Base-by-base conservation (phyloP, 805 yeast genomes). In the Komagataella populi region DNA sequence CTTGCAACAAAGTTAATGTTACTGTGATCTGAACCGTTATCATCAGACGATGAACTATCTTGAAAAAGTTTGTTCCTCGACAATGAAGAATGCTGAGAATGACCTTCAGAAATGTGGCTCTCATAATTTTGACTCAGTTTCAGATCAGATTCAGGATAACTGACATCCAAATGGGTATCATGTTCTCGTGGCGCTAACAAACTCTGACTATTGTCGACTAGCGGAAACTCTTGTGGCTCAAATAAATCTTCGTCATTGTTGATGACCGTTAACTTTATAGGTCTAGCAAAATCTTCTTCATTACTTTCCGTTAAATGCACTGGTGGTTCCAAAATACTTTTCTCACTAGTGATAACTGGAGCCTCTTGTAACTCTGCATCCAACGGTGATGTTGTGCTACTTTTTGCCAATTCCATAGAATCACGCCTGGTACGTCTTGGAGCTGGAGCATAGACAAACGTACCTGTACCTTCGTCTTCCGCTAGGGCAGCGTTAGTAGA, bases 1-100 rank as follows among this genome's bases (percentile, higher is more conserved):
- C 63, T 60, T 2, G 69, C 71, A 6, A 60, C 62, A 52, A 69
- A 69, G 47, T 63, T 63, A 18, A 69, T 50, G 5, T 56, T 61
- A 2, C 59, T 68, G 48, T 59, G 58, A 1, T 53, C 62, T 5
- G 39, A 30, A 12, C 14, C 39, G 14, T 30, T 30, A 8, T 30
- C 39, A 10, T 30, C 39, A 30, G 39, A 30, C 4, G 39, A 30
- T 10, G 39, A 30, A 10, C 12, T 30, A 30, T 30, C 39, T 30
- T 30, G 14, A 30, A 30, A 30, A 30, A 30, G 39, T 14, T 30
- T 30, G 39, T 30, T 30, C 39, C 39, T 30, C 39, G 39, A 30
- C 14, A 30, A 8, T 8, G 39, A 30, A 30, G 39, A 30, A 6
- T 30, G 39, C 39, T 14, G 14, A 3, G 39, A 30, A 10, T 30